Evolutionary conservation across 176 grass and related monocot genomes (phyloP), one percentile per base, ranked within the genome.

Genomic region (Rhynchospora pubera): DNA sequence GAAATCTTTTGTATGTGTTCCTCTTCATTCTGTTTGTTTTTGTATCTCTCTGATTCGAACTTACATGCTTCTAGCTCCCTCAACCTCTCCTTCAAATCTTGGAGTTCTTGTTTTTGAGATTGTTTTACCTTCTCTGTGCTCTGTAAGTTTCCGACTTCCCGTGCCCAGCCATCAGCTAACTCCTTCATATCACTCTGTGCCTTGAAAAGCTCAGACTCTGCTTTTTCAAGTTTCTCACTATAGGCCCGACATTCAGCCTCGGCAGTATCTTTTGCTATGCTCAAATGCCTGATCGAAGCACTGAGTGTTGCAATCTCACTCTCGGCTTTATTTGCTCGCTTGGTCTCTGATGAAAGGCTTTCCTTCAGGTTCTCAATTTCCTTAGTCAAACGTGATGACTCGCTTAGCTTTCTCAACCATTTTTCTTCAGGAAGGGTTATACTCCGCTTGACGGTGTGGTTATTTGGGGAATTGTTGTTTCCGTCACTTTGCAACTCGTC

Each of bases 381-480:
- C 7, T 89, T 80, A 80, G 91, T 87, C 30, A 93, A 85, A 62
- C 69, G 88, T 68, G 93, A 87, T 47, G 94, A 76, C 82, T 95
- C 93, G 0, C 7, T 23, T 76, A 69, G 34, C 2, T 15, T 69
- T 69, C 65, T 69, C 65, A 76, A 55, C 72, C 47, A 76, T 85
- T 96, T 83, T 73, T 99, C 85, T 80, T 95, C 87, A 84, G 89
- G 79, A 89, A 91, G 83, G 78, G 89, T 85, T 78, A 70, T 87
- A 88, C 89, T 98, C 84, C 89, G 87, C 71, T 93, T 93, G 30
- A 89, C 74, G 16, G 60, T 82, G 44, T 78, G 80, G 44, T 63
- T 21, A 11, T 91, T 80, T 26, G 73, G 76, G 81, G 91, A 83
- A 59, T 56, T 76, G 44, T 66, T 34, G 51, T 79, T 39, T 86